phyloP scores from a whole-genome alignment of 164 flowering plant genomes.

The Cinnamomum chago region DNA sequence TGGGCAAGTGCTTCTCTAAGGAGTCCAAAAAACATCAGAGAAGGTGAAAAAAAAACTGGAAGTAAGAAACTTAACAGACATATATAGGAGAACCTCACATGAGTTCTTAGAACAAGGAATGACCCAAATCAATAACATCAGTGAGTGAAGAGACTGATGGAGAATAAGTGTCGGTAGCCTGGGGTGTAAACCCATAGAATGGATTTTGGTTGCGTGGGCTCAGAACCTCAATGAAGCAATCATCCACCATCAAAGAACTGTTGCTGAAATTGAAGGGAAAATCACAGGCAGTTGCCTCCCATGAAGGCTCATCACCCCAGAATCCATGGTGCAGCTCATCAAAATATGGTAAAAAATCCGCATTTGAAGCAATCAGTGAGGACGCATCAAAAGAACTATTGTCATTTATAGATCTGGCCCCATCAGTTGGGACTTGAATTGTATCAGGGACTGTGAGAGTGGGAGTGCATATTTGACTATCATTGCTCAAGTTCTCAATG shows the following conservation, averaged over 20 bases:
- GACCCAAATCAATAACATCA: conserved; percentile 38
- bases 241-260: conserved; percentile 41
- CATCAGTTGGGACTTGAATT: conserved; percentile 18
- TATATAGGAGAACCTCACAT: neutral
- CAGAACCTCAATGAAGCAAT: conserved; percentile 44
- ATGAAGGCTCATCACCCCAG: conserved; percentile 28
- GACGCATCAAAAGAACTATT: conserved; percentile 8
- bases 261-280: conserved; percentile 27
- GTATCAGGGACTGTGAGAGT: neutral
- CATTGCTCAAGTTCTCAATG: conserved; percentile 11
- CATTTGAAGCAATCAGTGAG: conserved; percentile 2
- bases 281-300: conserved; percentile 28
- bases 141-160: conserved; percentile 29
- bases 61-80: neutral
- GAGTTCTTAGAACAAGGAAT: conserved; percentile 34
- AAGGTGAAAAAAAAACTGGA: neutral
- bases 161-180: conserved; percentile 23
- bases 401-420: conserved; percentile 2
- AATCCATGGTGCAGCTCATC: conserved; percentile 32
- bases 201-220: conserved; percentile 31
- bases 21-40: neutral
- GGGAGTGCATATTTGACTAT: neutral
- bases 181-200: conserved; percentile 25
- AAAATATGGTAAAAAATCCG: conserved; percentile 11
- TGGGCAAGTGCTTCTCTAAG: neutral